Evolutionary conservation across 2,329 filamentous ascomycete species (phyloP).

Genomic region (Cladorrhinum sp.): DNA sequence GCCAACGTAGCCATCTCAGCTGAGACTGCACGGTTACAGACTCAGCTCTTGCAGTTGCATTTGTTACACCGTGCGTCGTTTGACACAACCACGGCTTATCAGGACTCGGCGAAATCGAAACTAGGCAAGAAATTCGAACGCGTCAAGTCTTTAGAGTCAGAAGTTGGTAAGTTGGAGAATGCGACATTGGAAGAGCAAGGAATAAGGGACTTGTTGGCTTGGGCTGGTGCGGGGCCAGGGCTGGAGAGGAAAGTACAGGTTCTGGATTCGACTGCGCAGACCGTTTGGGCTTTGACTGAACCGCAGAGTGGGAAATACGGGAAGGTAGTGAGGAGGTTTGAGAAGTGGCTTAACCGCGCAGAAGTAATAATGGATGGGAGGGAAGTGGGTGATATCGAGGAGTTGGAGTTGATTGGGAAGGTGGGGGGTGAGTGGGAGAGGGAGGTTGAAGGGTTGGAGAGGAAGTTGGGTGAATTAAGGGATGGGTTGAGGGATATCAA

Average conservation of each 20-base stretch:
- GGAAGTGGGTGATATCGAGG: constrained; percentile 36
- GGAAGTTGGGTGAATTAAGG: constrained; percentile 48
- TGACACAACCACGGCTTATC: constrained; percentile 48
- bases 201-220: constrained; percentile 49
- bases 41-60: constrained; percentile 63
- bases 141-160: constrained; percentile 36
- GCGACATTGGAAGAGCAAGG: constrained; percentile 48
- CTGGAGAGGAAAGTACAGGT: constrained; percentile 57
- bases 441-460: background rate
- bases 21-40: constrained; percentile 58
- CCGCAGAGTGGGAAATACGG: constrained; percentile 52
- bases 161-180: constrained; percentile 38
- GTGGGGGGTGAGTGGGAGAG: constrained; percentile 19
- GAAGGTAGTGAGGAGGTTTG: constrained; percentile 55
- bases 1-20: constrained; percentile 58
- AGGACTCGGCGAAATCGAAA: constrained; percentile 50
- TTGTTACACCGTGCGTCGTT: constrained; percentile 57
- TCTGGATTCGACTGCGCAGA: constrained; percentile 55
- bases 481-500: constrained; percentile 18
- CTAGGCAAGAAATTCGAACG: constrained; percentile 46
- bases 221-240: constrained; percentile 38
- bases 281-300: constrained; percentile 57
- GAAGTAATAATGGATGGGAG: constrained; percentile 41
- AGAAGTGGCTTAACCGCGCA: constrained; percentile 54
- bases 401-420: constrained; percentile 5